These are phyloP conservation scores for Westerdykella sp. DNA, from an alignment of 2,329 filamentous ascomycete genomes.

Conservation along the genomic window DNA sequence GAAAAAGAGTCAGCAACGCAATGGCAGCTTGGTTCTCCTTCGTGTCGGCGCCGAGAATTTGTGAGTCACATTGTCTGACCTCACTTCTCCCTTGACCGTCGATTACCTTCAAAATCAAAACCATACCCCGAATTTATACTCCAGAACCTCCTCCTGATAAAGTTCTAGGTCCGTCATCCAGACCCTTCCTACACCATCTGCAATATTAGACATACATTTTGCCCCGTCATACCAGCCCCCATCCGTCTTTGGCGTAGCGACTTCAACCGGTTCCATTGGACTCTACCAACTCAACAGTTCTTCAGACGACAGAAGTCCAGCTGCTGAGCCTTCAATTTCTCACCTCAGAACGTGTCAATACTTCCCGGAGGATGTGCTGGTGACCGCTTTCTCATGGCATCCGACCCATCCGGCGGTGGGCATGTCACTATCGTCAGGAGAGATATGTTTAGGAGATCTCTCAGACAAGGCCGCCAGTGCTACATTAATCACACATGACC, in stretches of 20 bases:
- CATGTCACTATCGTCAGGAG: slow-evolving; percentile 64
- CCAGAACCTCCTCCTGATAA: too few relatives aligned
- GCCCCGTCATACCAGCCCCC: slow-evolving; percentile 42
- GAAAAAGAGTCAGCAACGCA: slow-evolving; percentile 55
- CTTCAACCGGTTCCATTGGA: slow-evolving; percentile 66
- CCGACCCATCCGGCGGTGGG: slow-evolving; percentile 54
- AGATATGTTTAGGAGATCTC: slow-evolving; percentile 42
- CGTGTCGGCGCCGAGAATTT: slow-evolving; percentile 47
- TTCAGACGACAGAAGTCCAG: not conserved
- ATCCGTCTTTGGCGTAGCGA: slow-evolving; percentile 63
- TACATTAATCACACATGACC: slow-evolving; percentile 38
- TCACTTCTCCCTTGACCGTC: slow-evolving; percentile 27
- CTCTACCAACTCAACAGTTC: slow-evolving; percentile 50
- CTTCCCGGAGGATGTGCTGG: slow-evolving; percentile 55
- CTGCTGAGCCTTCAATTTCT: slow-evolving; percentile 17
- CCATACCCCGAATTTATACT: too few relatives aligned
- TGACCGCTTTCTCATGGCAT: slow-evolving; percentile 70
- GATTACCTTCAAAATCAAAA: too few relatives aligned
- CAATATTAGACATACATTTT: slow-evolving; percentile 82
- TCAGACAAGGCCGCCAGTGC: slow-evolving; percentile 8
- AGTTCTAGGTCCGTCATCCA: slow-evolving; percentile 41
- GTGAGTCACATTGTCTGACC: slow-evolving; percentile 45
- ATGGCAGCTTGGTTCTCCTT: slow-evolving; percentile 68
- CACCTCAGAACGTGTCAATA: slow-evolving; percentile 43
- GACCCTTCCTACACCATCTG: slow-evolving; percentile 59